Evolutionary conservation across 495 filamentous ascomycete genomes (phyloP).

Genomic region (Penicillium maclennaniae): DNA sequence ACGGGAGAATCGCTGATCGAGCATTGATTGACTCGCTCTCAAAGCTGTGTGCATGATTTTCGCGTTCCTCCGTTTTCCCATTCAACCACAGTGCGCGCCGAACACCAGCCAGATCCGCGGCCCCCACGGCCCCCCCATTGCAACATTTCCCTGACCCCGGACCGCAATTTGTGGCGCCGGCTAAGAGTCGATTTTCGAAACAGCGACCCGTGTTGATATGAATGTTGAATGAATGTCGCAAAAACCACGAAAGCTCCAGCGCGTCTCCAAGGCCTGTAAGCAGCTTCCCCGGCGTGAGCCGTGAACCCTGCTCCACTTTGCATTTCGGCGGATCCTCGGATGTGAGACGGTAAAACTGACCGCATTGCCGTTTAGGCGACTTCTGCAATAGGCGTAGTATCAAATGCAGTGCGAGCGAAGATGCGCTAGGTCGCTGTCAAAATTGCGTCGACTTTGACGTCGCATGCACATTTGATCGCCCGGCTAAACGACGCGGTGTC

Average conservation of each 20-base stretch:
- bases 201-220: conserved; percentile 6
- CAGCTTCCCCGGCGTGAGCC: conserved; percentile 1
- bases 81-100: conserved; percentile 1
- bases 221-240: conserved; percentile 26
- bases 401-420: conserved; percentile 24
- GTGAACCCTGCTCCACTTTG: conserved; percentile 14
- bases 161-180: conserved; percentile 5
- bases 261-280: conserved; percentile 33
- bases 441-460: conserved; percentile 64
- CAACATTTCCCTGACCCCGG: not conserved
- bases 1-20: conserved; percentile 2
- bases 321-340: conserved; percentile 2
- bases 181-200: not conserved
- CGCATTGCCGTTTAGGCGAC: conserved; percentile 19
- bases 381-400: conserved; percentile 34
- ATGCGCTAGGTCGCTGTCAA: conserved; percentile 25
- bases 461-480: conserved; percentile 68
- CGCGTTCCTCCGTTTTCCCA: conserved; percentile 11
- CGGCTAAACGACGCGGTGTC: conserved; percentile 63
- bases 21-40: not conserved
- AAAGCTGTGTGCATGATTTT: not conserved
- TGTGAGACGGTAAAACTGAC: conserved; percentile 6
- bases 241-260: conserved; percentile 33
- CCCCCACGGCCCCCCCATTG: conserved; percentile 2
- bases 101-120: conserved; percentile 7